phyloP scores from a whole-genome alignment of 345 rosid genomes.

The Linum usitatissimum region DNA sequence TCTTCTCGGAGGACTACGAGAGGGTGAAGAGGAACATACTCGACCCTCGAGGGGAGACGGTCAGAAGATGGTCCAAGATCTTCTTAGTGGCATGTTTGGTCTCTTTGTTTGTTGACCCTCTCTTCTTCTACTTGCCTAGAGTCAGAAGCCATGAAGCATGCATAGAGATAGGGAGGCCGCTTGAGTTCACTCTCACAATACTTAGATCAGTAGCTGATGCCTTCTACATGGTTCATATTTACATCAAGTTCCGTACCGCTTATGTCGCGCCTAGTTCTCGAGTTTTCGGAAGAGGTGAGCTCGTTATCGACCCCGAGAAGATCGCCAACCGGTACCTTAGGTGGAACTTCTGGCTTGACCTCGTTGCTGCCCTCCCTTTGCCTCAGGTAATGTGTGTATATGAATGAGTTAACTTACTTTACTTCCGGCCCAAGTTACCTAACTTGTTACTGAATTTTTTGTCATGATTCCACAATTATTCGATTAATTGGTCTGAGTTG shows the following conservation, averaged over 20 bases:
- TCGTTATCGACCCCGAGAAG: neutral
- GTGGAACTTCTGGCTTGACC: constrained; percentile 5
- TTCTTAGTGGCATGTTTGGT: neutral
- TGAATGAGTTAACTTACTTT: too few relatives aligned
- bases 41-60: constrained; percentile 2
- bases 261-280: constrained; percentile 2
- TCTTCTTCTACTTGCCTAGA: constrained; percentile 3
- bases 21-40: neutral
- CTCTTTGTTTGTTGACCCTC: constrained; percentile 4
- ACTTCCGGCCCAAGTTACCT: too few relatives aligned
- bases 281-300: constrained; percentile 8
- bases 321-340: neutral
- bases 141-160: neutral
- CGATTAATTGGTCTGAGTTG: too few relatives aligned
- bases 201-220: constrained; percentile 2
- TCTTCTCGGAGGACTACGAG: constrained; percentile 8
- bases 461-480: too few relatives aligned
- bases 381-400: constrained; percentile 2
- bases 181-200: neutral
- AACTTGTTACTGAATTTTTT: too few relatives aligned
- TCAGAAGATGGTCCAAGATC: constrained; percentile 2
- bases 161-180: neutral
- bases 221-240: neutral
- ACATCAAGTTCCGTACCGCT: neutral
- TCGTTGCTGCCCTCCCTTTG: constrained; percentile 1